These are phyloP conservation scores for Macadamia integrifolia DNA, from an alignment of 164 flowering plant genomes.

Conservation along the genomic window DNA sequence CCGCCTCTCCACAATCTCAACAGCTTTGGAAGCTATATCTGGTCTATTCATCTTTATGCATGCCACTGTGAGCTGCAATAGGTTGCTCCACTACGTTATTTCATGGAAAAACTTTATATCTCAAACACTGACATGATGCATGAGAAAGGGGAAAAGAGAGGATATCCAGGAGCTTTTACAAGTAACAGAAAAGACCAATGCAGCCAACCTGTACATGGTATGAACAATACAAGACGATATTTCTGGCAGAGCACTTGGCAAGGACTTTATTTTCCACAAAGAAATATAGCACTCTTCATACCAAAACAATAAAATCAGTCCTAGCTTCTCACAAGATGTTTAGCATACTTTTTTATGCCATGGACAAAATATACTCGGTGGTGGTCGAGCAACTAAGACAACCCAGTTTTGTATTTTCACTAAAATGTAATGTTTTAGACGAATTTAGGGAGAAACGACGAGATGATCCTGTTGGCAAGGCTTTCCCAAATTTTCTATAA, in stretches of 20 bases:
- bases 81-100: background rate
- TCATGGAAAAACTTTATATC: background rate
- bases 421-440: background rate
- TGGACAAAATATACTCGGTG: background rate
- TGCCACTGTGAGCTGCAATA: slow-evolving; percentile 84
- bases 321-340: too few relatives aligned
- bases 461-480: background rate
- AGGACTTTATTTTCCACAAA: too few relatives aligned
- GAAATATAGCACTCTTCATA: too few relatives aligned
- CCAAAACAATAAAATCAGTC: too few relatives aligned
- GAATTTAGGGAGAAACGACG: background rate
- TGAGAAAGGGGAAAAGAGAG: background rate
- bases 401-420: background rate
- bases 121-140: background rate
- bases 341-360: background rate
- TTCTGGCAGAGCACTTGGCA: too few relatives aligned
- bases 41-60: slow-evolving; percentile 89
- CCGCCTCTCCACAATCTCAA: slow-evolving; percentile 65
- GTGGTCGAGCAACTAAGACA: background rate
- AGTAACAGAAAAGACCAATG: too few relatives aligned
- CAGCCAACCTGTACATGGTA: background rate
- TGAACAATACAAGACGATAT: background rate
- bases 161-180: background rate
- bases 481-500: background rate
- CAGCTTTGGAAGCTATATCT: slow-evolving; percentile 71